phyloP scores from a whole-genome alignment of 352 stramenopile species.

The Pythium aquatile region DNA sequence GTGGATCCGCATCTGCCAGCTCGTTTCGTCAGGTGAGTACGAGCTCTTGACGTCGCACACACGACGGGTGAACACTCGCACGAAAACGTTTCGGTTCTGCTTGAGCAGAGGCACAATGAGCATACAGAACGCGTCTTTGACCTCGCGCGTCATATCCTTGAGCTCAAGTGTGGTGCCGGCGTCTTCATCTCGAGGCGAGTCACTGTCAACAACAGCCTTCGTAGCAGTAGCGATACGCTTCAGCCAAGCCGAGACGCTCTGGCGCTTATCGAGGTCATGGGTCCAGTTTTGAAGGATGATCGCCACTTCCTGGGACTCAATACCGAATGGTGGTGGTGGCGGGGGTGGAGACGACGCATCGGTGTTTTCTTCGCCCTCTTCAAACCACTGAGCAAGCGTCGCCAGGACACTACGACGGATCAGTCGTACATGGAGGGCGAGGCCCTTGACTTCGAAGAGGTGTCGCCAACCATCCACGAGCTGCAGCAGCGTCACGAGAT shows the following conservation, averaged over 20 bases:
- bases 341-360: conserved; percentile 3
- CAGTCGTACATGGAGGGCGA: conserved; percentile 17
- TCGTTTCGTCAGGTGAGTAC: conserved; percentile 19
- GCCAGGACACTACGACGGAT: conserved; percentile 38
- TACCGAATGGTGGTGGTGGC: conserved; percentile 46
- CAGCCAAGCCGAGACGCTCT: conserved; percentile 45
- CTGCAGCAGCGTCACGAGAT: conserved; percentile 5
- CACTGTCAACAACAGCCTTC: conserved; percentile 13
- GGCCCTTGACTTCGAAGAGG: conserved; percentile 9
- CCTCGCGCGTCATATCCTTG: conserved; percentile 56
- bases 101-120: conserved; percentile 66
- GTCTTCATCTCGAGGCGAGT: conserved; percentile 10
- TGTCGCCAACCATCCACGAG: conserved; percentile 13
- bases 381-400: conserved; percentile 47
- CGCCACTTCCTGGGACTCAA: conserved; percentile 53
- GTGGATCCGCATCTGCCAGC: conserved; percentile 68
- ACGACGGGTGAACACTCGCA: conserved; percentile 57
- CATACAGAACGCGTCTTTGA: conserved; percentile 74
- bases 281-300: conserved; percentile 70
- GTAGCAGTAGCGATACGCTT: conserved; percentile 37
- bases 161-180: conserved; percentile 41
- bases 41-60: conserved; percentile 20
- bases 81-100: conserved; percentile 42
- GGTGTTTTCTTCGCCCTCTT: conserved; percentile 24
- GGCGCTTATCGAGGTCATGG: conserved; percentile 34